Evolutionary conservation across 768 basidiomycete species (phyloP).

Genomic region (Cystofilobasidium capitatum): DNA sequence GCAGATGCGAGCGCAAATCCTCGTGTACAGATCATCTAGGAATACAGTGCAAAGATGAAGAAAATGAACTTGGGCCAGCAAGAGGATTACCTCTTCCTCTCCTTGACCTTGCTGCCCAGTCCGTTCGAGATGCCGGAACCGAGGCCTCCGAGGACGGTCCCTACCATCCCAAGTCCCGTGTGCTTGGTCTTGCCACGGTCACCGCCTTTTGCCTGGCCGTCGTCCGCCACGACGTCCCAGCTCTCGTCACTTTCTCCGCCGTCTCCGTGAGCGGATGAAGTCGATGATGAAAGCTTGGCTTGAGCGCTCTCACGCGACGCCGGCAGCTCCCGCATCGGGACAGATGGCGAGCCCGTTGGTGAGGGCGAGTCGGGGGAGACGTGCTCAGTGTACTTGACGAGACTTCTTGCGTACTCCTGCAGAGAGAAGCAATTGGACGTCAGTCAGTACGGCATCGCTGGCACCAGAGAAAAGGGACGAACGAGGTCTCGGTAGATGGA

Average conservation of each 20-base stretch:
- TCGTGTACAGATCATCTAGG: no score
- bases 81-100: background rate
- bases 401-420: conserved; percentile 72
- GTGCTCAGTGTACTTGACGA: conserved; percentile 54
- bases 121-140: conserved; percentile 2
- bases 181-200: background rate
- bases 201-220: background rate
- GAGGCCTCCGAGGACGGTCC: background rate
- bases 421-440: background rate
- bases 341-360: background rate
- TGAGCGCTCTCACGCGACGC: background rate
- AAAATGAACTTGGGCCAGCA: no score
- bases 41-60: no score
- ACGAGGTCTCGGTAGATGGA: conserved; percentile 84
- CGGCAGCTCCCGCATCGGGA: background rate
- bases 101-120: background rate
- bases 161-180: background rate
- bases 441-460: background rate
- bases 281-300: background rate
- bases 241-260: conserved; percentile 7
- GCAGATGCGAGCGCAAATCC: no score
- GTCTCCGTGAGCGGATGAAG: no score
- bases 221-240: conserved; percentile 10
- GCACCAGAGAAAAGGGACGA: conserved; percentile 9
- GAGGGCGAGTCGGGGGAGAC: conserved; percentile 9